These are phyloP conservation scores for Lachancea meyersii DNA, from an alignment of 805 yeast species.

Conservation along the genomic window DNA sequence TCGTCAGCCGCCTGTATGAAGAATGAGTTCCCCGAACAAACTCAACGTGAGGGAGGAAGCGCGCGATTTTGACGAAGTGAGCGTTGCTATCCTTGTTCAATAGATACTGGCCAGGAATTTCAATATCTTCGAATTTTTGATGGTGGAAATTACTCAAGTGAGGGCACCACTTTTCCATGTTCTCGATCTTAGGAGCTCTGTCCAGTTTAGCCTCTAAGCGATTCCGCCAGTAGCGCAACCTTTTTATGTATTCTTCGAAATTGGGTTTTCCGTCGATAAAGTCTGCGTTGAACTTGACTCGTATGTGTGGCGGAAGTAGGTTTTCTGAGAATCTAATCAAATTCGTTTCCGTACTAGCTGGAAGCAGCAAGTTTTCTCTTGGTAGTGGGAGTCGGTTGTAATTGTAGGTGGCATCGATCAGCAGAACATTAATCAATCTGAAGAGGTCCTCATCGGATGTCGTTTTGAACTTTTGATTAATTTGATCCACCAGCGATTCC, in stretches of 20 bases:
- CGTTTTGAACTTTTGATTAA: slow-evolving; percentile 86
- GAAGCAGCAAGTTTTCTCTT: slow-evolving; percentile 78
- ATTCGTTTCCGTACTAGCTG: slow-evolving; percentile 86
- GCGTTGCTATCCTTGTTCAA: slow-evolving; percentile 79
- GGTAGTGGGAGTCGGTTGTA: slow-evolving; percentile 82
- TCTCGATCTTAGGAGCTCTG: slow-evolving; percentile 69
- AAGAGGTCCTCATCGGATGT: slow-evolving; percentile 95
- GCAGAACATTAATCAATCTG: slow-evolving; percentile 81
- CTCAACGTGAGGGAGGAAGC: slow-evolving; percentile 85
- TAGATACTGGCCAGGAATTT: slow-evolving; percentile 93
- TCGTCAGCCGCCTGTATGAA: slow-evolving; percentile 80
- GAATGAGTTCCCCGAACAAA: slow-evolving; percentile 85
- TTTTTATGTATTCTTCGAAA: slow-evolving; percentile 76
- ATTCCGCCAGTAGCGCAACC: slow-evolving; percentile 87
- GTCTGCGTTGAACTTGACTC: slow-evolving; percentile 88
- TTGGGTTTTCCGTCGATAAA: slow-evolving; percentile 83
- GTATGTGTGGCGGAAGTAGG: slow-evolving; percentile 79
- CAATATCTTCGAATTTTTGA: slow-evolving; percentile 95
- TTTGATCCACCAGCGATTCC: slow-evolving; percentile 93
- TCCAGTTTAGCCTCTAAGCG: slow-evolving; percentile 88
- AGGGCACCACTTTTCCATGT: slow-evolving; percentile 86
- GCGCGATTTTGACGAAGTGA: slow-evolving; percentile 89
- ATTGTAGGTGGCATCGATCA: slow-evolving; percentile 90
- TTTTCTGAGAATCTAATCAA: slow-evolving; percentile 87
- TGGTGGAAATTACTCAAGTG: slow-evolving; percentile 96